Conservation (phyloP, 2,329 filamentous ascomycete species). For the Sporothrix curviconia region DNA sequence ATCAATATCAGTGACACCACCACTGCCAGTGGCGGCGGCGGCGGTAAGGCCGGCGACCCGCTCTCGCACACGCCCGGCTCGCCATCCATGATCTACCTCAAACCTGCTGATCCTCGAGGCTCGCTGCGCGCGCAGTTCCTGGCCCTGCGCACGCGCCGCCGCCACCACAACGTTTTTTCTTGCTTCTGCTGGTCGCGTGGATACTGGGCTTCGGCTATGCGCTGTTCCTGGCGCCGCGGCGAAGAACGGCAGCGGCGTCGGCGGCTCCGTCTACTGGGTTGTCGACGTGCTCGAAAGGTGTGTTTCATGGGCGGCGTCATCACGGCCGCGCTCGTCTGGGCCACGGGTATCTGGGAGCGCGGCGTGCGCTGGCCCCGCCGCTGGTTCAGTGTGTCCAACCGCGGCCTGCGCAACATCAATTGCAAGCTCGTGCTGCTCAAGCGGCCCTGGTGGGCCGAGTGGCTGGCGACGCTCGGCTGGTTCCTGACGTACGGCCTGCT, state of each 20-base stretch:
- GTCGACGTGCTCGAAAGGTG: conserved; percentile 81
- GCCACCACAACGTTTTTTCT: conserved; percentile 91
- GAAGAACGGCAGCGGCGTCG: conserved; percentile 88
- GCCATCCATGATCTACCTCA: conserved; percentile 94
- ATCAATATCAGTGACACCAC: background rate
- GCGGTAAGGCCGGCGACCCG: conserved; percentile 56
- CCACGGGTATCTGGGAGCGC: conserved; percentile 91
- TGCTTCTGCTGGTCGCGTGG: conserved; percentile 74
- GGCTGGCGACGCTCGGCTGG: conserved; percentile 65
- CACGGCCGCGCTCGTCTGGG: conserved; percentile 82
- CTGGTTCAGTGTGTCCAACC: conserved; percentile 84
- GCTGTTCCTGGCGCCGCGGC: conserved; percentile 87
- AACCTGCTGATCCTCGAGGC: conserved; percentile 95
- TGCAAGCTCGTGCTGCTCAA: conserved; percentile 89
- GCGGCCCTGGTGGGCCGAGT: conserved; percentile 73
- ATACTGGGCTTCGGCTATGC: conserved; percentile 79
- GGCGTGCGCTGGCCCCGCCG: conserved; percentile 89
- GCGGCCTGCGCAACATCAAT: conserved; percentile 86
- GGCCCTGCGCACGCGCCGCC: conserved; percentile 75
- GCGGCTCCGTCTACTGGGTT: conserved; percentile 93
- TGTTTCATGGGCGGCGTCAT: conserved; percentile 87
- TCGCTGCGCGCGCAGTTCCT: conserved; percentile 90
- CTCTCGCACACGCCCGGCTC: conserved; percentile 78
- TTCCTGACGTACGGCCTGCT: conserved; percentile 70
- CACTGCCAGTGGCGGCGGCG: conserved; percentile 28